Conservation (phyloP, 75 land plant genomes). For the Selaginella moellendorffii region DNA sequence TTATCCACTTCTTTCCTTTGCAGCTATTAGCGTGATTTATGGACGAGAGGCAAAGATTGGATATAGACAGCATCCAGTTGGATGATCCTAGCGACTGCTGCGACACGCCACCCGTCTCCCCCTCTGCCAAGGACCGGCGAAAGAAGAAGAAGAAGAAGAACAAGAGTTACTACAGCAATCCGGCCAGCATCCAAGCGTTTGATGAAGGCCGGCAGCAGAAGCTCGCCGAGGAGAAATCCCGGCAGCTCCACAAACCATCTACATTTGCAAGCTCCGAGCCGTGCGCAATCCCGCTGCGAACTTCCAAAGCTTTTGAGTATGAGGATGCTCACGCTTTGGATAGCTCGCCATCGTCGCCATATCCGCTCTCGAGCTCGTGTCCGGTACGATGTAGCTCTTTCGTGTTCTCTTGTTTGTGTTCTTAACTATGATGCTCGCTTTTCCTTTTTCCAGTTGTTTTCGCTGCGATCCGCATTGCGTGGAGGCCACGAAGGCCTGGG, state of each 20-base stretch:
- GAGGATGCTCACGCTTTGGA: background rate
- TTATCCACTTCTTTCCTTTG: too few species aligned
- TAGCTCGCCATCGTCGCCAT: background rate
- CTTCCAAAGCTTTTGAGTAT: background rate
- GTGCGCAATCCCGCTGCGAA: background rate
- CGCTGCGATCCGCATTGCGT: conserved; percentile 41
- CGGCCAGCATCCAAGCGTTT: background rate
- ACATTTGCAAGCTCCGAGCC: background rate
- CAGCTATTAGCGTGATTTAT: too few species aligned
- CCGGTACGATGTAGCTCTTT: background rate
- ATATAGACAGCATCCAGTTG: background rate
- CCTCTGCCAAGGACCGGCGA: background rate
- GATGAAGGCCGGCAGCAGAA: too few species aligned
- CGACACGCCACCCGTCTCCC: background rate
- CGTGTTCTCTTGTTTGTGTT: background rate
- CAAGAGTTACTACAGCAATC: background rate
- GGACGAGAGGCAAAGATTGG: background rate
- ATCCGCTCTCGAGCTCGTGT: background rate
- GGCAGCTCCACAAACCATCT: background rate
- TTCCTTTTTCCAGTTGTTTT: background rate
- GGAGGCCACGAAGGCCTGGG: conserved; percentile 44
- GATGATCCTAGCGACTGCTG: background rate
- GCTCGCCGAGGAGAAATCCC: background rate
- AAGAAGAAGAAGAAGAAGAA: background rate
- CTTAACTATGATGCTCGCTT: background rate